Evolutionary conservation across 495 filamentous ascomycete genomes (phyloP), one percentile per base, ranked within the genome.

Genomic region (Pyrenula massariospora): DNA sequence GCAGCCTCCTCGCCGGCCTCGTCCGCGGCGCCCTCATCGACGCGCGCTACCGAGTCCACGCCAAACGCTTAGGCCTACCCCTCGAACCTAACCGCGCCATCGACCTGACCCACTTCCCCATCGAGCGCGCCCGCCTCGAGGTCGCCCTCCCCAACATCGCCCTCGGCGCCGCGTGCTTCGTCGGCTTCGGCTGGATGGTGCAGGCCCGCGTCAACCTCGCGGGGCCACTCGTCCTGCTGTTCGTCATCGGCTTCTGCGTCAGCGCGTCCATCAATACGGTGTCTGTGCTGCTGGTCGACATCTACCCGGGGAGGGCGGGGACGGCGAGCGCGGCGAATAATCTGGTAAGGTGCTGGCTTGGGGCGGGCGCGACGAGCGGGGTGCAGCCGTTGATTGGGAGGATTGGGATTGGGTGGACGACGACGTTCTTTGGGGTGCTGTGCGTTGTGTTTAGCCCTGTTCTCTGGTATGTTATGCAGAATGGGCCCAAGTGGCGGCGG

Each of bases 301-400:
- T 88, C 24, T 80, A 85, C 58, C 80, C 79, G 2, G 63, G 68
- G 0, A 76, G 67, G 3, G 82, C 85, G 0, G 80, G 79, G 0
- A 81, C 85, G 0, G 84, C 80, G 0, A 82, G 83, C 24, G 85
- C 86, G 3, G 81, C 84, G 1, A 86, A 85, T 58, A 89, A 91
- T 62, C 67, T 91, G 10, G 78, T 82, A 0, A 68, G 85, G 5
- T 89, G 85, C 59, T 63, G 83, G 47, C 61, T 89, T 12, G 85
- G 85, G 2, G 86, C 85, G 0, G 83, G 67, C 0, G 77, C 77
- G 1, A 81, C 79, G 21, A 84, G 78, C 0, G 63, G 74, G 0
- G 79, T 88, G 22, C 71, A 77, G 51, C 80, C 80, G 0, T 78
- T 87, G 74, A 80, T 84, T 22, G 58, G 75, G 10, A 74, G 62